These are phyloP conservation scores for Quercus wislizeni DNA, from an alignment of 306 rosid species.

Conservation along the genomic window DNA sequence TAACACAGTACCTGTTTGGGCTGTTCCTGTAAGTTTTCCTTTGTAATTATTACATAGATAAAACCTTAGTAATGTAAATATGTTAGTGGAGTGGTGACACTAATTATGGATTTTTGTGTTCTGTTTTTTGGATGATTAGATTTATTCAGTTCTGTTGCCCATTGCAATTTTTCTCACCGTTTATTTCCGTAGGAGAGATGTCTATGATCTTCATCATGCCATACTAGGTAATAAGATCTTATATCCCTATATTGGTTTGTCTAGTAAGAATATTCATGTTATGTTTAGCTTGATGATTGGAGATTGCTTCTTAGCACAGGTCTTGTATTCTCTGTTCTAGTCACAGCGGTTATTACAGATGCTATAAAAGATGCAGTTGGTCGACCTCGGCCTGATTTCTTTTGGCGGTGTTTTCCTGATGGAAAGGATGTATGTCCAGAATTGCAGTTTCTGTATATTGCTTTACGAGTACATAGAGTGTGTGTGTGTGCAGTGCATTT, in stretches of 20 bases:
- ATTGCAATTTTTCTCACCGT: conserved; percentile 53
- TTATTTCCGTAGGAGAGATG: conserved; percentile 71
- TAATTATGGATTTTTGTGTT: conserved; percentile 21
- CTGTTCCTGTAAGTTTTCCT: conserved; percentile 68
- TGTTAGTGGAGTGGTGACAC: conserved; percentile 9
- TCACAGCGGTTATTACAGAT: conserved; percentile 74
- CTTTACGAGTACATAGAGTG: neutral
- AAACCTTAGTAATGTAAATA: neutral
- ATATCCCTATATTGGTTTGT: neutral
- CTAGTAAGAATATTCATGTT: neutral
- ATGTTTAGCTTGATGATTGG: conserved; percentile 15
- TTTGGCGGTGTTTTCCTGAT: conserved; percentile 96
- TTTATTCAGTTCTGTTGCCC: conserved; percentile 70
- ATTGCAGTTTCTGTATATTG: conserved; percentile 3
- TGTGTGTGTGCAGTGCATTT: neutral
- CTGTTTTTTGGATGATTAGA: conserved; percentile 40
- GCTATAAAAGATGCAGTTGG: conserved; percentile 83
- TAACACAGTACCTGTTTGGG: conserved; percentile 82
- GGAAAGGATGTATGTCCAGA: conserved; percentile 75
- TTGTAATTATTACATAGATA: neutral
- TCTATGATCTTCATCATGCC: conserved; percentile 94
- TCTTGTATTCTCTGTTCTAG: conserved; percentile 58
- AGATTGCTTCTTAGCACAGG: conserved; percentile 51
- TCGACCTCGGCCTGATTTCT: conserved; percentile 94
- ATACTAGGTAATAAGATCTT: conserved; percentile 56